Base-by-base conservation (phyloP, 2,329 filamentous ascomycete species). In the Bimuria novae-zelandiae region DNA sequence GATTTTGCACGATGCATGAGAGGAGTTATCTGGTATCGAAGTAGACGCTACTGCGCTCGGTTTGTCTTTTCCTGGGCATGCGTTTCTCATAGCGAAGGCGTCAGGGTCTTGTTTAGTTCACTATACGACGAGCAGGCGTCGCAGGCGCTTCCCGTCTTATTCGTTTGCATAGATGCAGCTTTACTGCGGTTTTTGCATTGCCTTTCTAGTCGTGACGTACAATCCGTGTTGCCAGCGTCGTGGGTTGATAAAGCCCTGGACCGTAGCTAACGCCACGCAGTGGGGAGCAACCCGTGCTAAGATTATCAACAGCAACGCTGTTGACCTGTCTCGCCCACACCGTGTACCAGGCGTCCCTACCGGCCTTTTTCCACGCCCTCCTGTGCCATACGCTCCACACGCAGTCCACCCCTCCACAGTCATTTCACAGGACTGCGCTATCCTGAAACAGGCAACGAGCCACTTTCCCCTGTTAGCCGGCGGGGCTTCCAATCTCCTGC, bases 391-490 rank as follows among this genome's bases (percentile, higher is more conserved):
- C 29, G 41, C 25, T 37, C 27, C 17, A 7, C 37, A 10, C 42
- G n/a, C 27, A 46, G 12, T 40, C 22, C 36, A 22, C 43, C 33
- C 16, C 43, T 48, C 49, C 12, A 30, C 39, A 19, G 30, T 51
- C 45, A 30, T 55, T 54, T 47, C 33, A 50, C 56, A 48, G 49
- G n/a, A 23, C 35, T 57, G 49, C 54, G 55, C 59, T 57, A 57
- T 56, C 23, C 60, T 59, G 60, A 60, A 59, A 57, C 55, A 37
- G 54, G 54, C 16, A 43, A 48, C 52, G 54, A 52, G 62, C 57
- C 60, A 56, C 60, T 64, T 64, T 64, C 65, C 68, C 65, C 65
- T 64, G 59, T 67, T 51, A 59, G 57, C 63, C 55, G 68, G 64
- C 65, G 68, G 70, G 69, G 62, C 62, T 56, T 58, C 56, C 65